phyloP scores from a whole-genome alignment of 257 asterid genomes.

The Nicotiana obtusifolia region DNA sequence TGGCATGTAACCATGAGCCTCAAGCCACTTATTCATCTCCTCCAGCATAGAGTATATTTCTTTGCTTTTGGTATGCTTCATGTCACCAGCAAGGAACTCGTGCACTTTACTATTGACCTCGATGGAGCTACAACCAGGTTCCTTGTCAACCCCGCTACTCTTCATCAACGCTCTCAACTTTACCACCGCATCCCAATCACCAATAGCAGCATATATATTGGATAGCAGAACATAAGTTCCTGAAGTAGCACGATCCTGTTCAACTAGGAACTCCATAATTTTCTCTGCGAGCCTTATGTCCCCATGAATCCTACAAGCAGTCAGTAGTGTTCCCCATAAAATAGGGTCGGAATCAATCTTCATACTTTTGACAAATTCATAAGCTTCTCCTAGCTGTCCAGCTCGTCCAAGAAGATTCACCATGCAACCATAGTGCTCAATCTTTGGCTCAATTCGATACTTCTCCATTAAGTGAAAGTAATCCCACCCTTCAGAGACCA shows the following conservation, averaged over 20 bases:
- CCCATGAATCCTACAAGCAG: slow-evolving; percentile 26
- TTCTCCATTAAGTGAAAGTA: slow-evolving; percentile 18
- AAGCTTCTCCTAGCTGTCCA: slow-evolving; percentile 21
- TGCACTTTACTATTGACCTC: slow-evolving; percentile 24
- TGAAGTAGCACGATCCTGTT: slow-evolving; percentile 11
- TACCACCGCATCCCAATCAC: slow-evolving; percentile 26
- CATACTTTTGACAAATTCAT: slow-evolving; percentile 22
- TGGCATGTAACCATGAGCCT: slow-evolving; percentile 16
- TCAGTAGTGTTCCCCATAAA: slow-evolving; percentile 24
- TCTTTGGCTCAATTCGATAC: slow-evolving; percentile 9
- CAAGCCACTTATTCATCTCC: slow-evolving; percentile 20
- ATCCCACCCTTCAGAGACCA: slow-evolving; percentile 23
- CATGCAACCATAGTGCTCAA: slow-evolving; percentile 33
- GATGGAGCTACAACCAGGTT: slow-evolving; percentile 32
- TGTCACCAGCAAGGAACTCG: slow-evolving; percentile 26
- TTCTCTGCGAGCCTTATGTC: slow-evolving; percentile 16
- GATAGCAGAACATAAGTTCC: slow-evolving; percentile 31
- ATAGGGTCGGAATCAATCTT: slow-evolving; percentile 25
- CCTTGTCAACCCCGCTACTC: slow-evolving; percentile 21
- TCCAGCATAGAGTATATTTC: slow-evolving; percentile 26
- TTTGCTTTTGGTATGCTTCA: slow-evolving; percentile 20
- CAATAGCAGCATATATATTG: slow-evolving; percentile 25
- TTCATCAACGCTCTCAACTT: slow-evolving; percentile 28
- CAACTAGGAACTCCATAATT: slow-evolving; percentile 12
- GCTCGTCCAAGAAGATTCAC: slow-evolving; percentile 25